Evolutionary conservation across 2,329 filamentous ascomycete species (phyloP).

Genomic region (Penicillium sp.): DNA sequence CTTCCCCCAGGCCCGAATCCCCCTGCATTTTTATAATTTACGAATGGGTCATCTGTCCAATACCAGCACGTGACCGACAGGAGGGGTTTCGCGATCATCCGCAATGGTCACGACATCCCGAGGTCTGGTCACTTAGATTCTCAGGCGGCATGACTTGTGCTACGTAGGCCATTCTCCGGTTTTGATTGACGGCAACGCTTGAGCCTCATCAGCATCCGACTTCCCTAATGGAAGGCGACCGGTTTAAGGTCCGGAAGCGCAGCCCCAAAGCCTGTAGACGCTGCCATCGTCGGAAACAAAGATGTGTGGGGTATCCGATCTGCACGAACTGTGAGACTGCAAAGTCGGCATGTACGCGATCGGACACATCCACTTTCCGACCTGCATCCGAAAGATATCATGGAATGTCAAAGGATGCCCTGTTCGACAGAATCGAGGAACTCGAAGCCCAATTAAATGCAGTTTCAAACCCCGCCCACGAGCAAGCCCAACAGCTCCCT

Average conservation of each 20-base stretch:
- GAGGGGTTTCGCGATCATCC: conserved; percentile 4
- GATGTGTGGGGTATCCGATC: conserved; percentile 19
- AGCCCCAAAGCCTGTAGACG: conserved; percentile 22
- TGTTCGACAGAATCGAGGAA: conserved; percentile 20
- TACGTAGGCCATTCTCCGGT: background rate
- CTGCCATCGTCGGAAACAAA: conserved; percentile 24
- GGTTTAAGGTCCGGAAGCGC: conserved; percentile 17
- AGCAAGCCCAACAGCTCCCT: background rate
- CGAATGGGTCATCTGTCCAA: no score
- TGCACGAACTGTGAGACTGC: conserved; percentile 20
- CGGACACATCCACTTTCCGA: conserved; percentile 10
- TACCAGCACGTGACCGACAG: background rate
- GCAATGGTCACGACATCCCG: conserved; percentile 2
- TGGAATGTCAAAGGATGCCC: conserved; percentile 22
- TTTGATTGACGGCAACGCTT: background rate
- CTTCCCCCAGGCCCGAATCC: no score
- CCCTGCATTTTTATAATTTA: no score
- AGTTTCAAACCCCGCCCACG: background rate
- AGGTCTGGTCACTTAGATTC: background rate
- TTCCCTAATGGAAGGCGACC: background rate
- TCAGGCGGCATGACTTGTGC: background rate
- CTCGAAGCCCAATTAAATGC: conserved; percentile 17
- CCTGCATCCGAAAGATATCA: conserved; percentile 22
- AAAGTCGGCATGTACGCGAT: conserved; percentile 14
- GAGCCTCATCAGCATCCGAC: background rate